These are phyloP conservation scores for Ampelomyces quisqualis DNA, from an alignment of 2,329 filamentous ascomycete genomes.

Conservation along the genomic window DNA sequence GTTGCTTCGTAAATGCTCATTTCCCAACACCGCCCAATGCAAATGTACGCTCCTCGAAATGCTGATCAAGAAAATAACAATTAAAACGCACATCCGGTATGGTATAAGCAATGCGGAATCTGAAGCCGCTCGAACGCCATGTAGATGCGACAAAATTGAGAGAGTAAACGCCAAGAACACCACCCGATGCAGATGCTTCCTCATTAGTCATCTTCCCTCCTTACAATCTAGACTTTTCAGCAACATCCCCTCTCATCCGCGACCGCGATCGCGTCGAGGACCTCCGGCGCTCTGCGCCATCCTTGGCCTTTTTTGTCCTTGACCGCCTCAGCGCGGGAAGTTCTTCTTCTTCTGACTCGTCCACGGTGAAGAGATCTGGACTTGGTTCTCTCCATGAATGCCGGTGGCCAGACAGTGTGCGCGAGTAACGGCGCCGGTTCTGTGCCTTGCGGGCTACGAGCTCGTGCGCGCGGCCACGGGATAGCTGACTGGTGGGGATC, in stretches of 20 bases:
- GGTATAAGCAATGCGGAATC: slow-evolving; percentile 20
- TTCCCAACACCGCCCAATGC: slow-evolving; percentile 35
- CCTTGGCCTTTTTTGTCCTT: slow-evolving; percentile 38
- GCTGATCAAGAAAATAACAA: slow-evolving; percentile 4
- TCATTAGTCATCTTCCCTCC: neutral
- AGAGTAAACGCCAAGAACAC: slow-evolving; percentile 21
- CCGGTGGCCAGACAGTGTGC: slow-evolving; percentile 43
- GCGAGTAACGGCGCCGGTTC: slow-evolving; percentile 34
- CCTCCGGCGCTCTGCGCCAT: slow-evolving; percentile 39
- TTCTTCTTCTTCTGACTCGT: slow-evolving; percentile 45
- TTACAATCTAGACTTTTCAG: slow-evolving; percentile 37
- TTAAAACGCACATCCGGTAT: slow-evolving; percentile 14
- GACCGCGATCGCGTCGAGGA: slow-evolving; percentile 34
- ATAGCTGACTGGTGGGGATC: slow-evolving; percentile 35
- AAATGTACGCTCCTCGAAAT: no score
- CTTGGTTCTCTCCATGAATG: slow-evolving; percentile 48
- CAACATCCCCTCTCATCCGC: slow-evolving; percentile 27
- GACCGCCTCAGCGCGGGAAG: slow-evolving; percentile 23
- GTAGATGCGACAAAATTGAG: slow-evolving; percentile 21
- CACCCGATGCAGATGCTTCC: slow-evolving; percentile 27
- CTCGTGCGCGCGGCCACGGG: slow-evolving; percentile 42
- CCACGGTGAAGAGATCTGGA: slow-evolving; percentile 46
- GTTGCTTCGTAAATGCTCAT: slow-evolving; percentile 33
- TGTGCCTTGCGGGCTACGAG: slow-evolving; percentile 34
- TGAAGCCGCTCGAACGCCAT: slow-evolving; percentile 19